phyloP scores from a whole-genome alignment of 352 stramenopile species.

The Pseudoperonospora humuli region DNA sequence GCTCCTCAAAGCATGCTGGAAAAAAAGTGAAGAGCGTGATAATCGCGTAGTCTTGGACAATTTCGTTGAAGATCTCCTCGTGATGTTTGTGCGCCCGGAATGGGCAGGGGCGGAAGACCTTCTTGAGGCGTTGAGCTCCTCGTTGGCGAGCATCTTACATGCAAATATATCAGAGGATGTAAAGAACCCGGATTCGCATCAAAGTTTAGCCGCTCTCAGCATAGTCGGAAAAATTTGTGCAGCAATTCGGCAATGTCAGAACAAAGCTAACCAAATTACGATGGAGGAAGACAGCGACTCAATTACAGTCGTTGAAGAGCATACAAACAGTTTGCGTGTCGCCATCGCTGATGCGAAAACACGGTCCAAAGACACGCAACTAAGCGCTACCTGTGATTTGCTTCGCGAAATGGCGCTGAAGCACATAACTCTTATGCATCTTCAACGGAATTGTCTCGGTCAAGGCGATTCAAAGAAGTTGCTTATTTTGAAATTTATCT shows the following conservation, averaged over 20 bases:
- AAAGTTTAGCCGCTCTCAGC: slow-evolving; percentile 55
- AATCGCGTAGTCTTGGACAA: slow-evolving; percentile 72
- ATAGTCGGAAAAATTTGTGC: slow-evolving; percentile 74
- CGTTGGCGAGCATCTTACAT: slow-evolving; percentile 56
- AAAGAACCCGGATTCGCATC: slow-evolving; percentile 62
- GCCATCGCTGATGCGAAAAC: slow-evolving; percentile 9
- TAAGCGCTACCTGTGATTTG: not conserved
- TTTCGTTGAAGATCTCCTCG: slow-evolving; percentile 76
- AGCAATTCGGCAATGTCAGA: slow-evolving; percentile 58
- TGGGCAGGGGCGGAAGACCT: slow-evolving; percentile 68
- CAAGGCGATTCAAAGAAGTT: slow-evolving; percentile 44
- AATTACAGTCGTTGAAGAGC: slow-evolving; percentile 39
- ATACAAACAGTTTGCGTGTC: slow-evolving; percentile 28
- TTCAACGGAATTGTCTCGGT: slow-evolving; percentile 27
- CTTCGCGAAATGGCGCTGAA: slow-evolving; percentile 36
- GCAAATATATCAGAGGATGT: slow-evolving; percentile 44
- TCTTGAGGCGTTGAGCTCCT: slow-evolving; percentile 60
- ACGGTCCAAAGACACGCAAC: not conserved
- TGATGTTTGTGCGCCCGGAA: slow-evolving; percentile 74
- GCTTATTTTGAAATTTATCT: slow-evolving; percentile 50
- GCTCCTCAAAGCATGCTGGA: slow-evolving; percentile 69
- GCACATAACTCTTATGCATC: slow-evolving; percentile 54
- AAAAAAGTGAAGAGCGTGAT: slow-evolving; percentile 74
- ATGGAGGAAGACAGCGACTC: slow-evolving; percentile 42
- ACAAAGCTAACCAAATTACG: slow-evolving; percentile 17